Percentiles rank a stretch among this genome's conserved stretches.
Conservation (phyloP, 2,329 filamentous ascomycete genomes). For the Colletotrichum spaethianum region DNA sequence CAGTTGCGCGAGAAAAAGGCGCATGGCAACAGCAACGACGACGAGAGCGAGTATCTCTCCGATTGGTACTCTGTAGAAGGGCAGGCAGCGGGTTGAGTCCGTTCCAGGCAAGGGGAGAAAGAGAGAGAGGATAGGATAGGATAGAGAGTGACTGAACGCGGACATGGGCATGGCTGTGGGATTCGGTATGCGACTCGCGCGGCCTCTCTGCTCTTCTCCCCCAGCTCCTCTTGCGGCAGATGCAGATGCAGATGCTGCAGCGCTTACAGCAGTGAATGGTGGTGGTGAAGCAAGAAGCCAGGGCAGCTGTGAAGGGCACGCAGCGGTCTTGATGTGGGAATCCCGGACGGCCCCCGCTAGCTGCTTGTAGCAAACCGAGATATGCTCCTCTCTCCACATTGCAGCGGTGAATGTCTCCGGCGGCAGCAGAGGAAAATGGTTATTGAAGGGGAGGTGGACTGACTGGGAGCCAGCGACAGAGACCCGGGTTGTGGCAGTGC, state of each 20-base stretch:
- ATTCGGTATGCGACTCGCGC: constrained; percentile 6
- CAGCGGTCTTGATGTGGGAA: constrained; percentile 17
- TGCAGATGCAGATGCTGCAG: background rate
- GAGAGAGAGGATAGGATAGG: no score
- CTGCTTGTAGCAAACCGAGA: constrained; percentile 40
- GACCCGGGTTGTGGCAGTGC: constrained; percentile 31
- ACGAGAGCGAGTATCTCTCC: constrained; percentile 2
- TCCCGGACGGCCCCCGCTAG: constrained; percentile 25
- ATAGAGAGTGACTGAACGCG: background rate
- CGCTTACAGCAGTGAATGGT: background rate
- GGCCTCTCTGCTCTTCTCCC: background rate
- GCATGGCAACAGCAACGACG: background rate
- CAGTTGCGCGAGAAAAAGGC: constrained; percentile 7
- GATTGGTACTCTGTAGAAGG: background rate
- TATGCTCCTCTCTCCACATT: background rate
- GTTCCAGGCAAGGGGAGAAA: no score
- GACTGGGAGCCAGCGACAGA: background rate
- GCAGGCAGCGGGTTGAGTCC: background rate
- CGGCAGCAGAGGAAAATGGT: background rate
- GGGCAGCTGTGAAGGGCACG: background rate
- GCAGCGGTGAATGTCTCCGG: background rate
- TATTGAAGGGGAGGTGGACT: background rate
- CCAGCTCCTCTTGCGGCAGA: background rate
- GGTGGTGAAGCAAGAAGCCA: background rate
- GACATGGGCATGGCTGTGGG: background rate